These are phyloP conservation scores for Crithidia bombi DNA, from an alignment of 208 protist genomes.

Conservation along the genomic window DNA sequence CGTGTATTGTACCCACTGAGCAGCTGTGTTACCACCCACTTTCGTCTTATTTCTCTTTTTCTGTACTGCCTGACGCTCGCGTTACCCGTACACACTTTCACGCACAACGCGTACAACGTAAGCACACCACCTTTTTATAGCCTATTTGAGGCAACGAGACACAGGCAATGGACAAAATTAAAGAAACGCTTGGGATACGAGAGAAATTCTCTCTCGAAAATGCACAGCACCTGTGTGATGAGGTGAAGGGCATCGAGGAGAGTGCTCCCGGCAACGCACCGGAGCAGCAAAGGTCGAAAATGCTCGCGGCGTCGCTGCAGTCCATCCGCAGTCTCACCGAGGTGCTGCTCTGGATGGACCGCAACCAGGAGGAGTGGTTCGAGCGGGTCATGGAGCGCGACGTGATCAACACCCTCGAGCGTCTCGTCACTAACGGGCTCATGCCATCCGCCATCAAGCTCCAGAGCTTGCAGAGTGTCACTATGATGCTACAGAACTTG, in stretches of 20 bases:
- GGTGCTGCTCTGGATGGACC: constrained; percentile 86
- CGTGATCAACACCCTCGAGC: constrained; percentile 73
- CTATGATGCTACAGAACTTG: constrained; percentile 83
- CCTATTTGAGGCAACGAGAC: not conserved
- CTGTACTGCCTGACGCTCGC: too few relatives aligned
- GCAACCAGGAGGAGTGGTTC: constrained; percentile 66
- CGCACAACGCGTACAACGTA: not conserved
- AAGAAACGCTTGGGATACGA: constrained; percentile 25
- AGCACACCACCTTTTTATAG: constrained; percentile 3
- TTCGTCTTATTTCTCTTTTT: too few relatives aligned
- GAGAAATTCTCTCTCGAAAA: constrained; percentile 63
- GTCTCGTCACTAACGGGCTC: constrained; percentile 67
- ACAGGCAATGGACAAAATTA: constrained; percentile 36
- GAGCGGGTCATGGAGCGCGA: constrained; percentile 70
- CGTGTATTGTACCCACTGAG: too few relatives aligned
- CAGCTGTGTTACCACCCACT: too few relatives aligned
- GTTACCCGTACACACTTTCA: too few relatives aligned
- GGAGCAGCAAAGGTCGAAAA: constrained; percentile 1
- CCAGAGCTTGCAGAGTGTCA: constrained; percentile 73
- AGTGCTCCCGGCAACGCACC: constrained; percentile 10
- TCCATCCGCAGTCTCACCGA: constrained; percentile 69
- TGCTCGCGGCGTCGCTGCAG: constrained; percentile 29
- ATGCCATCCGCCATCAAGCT: constrained; percentile 59
- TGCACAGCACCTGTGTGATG: constrained; percentile 54
- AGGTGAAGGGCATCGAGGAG: constrained; percentile 44